Conservation (phyloP, 2,329 filamentous ascomycete species). For the Xylariaceae sp. region DNA sequence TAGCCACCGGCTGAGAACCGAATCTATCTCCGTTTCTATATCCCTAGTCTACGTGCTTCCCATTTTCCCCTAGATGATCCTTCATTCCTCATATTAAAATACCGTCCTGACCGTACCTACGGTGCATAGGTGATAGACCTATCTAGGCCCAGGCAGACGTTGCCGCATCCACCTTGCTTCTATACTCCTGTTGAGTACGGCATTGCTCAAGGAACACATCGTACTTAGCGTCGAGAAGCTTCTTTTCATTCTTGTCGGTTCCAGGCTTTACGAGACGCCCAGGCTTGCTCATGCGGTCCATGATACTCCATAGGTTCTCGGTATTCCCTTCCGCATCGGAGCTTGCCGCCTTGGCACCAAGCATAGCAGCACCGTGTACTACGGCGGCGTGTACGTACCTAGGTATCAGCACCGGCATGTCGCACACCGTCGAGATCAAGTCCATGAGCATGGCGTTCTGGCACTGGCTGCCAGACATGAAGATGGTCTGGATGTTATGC, state of each 20-base stretch:
- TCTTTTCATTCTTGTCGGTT: conserved; percentile 68
- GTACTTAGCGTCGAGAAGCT: conserved; percentile 82
- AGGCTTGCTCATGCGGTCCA: conserved; percentile 95
- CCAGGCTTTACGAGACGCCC: conserved; percentile 78
- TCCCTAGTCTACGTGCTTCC: no score
- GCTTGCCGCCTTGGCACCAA: conserved; percentile 94
- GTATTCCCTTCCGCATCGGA: conserved; percentile 72
- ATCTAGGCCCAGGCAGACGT: conserved; percentile 35
- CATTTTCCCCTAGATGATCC: no score
- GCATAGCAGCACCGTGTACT: conserved; percentile 96
- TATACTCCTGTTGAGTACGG: conserved; percentile 76
- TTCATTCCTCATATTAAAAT: no score
- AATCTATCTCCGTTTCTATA: no score
- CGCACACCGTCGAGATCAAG: conserved; percentile 83
- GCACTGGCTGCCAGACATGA: conserved; percentile 98
- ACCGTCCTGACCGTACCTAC: no score
- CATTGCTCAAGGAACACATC: conserved; percentile 94
- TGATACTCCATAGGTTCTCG: conserved; percentile 90
- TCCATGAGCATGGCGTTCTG: conserved; percentile 91
- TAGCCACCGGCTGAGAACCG: no score
- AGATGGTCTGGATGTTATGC: conserved; percentile 85
- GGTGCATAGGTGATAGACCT: no score
- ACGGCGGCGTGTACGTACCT: conserved; percentile 93
- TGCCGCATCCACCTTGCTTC: conserved; percentile 69
- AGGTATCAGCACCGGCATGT: conserved; percentile 90